Conservation (phyloP, 2,329 filamentous ascomycete genomes). For the Penicillium capsulatum region DNA sequence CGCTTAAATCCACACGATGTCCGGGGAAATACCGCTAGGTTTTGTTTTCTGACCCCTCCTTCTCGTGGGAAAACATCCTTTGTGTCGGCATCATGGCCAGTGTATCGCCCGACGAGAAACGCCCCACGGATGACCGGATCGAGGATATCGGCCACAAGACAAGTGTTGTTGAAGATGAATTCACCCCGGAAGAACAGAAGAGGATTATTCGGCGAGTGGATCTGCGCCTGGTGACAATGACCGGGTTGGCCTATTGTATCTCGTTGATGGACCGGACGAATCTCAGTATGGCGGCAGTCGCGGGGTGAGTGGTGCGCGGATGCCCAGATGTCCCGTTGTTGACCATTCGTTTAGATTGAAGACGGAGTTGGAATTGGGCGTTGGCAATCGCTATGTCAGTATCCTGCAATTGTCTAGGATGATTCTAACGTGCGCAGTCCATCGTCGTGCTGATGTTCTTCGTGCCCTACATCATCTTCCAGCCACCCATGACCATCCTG, state of each 20-base stretch:
- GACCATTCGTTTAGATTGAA: conserved; percentile 17
- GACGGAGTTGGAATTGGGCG: conserved; percentile 11
- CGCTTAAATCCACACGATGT: too few relatives aligned
- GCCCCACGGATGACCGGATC: conserved; percentile 12
- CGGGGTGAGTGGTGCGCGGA: conserved; percentile 46
- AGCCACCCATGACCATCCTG: conserved; percentile 29
- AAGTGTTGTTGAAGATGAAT: conserved; percentile 18
- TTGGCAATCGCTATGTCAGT: conserved; percentile 21
- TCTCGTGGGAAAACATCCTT: too few relatives aligned
- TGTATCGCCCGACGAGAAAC: conserved; percentile 13
- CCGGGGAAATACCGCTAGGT: too few relatives aligned
- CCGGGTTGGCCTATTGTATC: conserved; percentile 67
- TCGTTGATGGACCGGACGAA: conserved; percentile 78
- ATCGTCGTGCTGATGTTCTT: conserved; percentile 34
- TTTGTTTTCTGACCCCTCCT: too few relatives aligned
- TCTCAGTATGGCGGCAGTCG: conserved; percentile 62
- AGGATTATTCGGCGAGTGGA: conserved; percentile 68
- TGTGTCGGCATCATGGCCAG: not conserved
- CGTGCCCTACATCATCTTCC: conserved; percentile 31
- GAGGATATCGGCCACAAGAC: conserved; percentile 14
- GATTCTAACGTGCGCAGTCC: conserved; percentile 17
- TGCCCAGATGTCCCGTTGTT: too few relatives aligned
- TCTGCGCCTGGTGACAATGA: conserved; percentile 57
- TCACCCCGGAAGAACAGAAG: conserved; percentile 53
- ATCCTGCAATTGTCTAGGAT: not conserved